These are phyloP conservation scores for Phlebiopsis flavidoalba DNA, from an alignment of 768 basidiomycete genomes.

Conservation along the genomic window DNA sequence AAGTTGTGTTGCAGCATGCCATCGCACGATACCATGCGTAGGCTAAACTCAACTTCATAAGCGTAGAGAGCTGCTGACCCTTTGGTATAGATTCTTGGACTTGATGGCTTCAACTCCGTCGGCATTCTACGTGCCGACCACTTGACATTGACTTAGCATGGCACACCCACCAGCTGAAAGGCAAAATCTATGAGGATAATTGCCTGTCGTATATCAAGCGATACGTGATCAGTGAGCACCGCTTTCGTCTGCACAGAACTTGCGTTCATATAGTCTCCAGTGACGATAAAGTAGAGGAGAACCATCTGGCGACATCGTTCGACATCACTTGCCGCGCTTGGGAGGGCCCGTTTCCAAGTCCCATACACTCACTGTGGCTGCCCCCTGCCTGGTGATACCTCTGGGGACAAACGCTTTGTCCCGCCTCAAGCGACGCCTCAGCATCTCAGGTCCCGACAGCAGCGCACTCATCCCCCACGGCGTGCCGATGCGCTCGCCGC, in stretches of 20 bases:
- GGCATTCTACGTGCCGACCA: conserved; percentile 50
- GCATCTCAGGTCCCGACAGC: background rate
- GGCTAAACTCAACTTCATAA: conserved; percentile 3
- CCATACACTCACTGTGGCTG: conserved; percentile 62
- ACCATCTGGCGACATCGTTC: conserved; percentile 37
- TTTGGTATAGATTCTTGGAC: conserved; percentile 43
- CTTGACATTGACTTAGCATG: conserved; percentile 72
- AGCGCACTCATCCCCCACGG: conserved; percentile 29
- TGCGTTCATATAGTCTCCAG: conserved; percentile 20
- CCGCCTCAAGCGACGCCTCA: conserved; percentile 21
- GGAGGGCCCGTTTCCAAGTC: conserved; percentile 42
- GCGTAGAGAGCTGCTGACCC: too few species aligned
- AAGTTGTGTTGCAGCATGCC: conserved; percentile 40
- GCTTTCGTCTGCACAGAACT: background rate
- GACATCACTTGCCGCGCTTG: conserved; percentile 47
- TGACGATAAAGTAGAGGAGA: conserved; percentile 46
- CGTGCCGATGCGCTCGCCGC: conserved; percentile 36
- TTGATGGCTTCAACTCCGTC: conserved; percentile 39
- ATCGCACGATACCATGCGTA: conserved; percentile 57
- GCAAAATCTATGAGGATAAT: conserved; percentile 39
- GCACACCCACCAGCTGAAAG: conserved; percentile 68
- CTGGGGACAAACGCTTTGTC: conserved; percentile 39
- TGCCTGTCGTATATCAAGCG: conserved; percentile 37
- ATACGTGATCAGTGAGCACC: conserved; percentile 46
- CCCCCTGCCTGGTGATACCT: conserved; percentile 40